phyloP scores from a whole-genome alignment of 805 yeast genomes.

The Kodamaea neixiangensis region DNA sequence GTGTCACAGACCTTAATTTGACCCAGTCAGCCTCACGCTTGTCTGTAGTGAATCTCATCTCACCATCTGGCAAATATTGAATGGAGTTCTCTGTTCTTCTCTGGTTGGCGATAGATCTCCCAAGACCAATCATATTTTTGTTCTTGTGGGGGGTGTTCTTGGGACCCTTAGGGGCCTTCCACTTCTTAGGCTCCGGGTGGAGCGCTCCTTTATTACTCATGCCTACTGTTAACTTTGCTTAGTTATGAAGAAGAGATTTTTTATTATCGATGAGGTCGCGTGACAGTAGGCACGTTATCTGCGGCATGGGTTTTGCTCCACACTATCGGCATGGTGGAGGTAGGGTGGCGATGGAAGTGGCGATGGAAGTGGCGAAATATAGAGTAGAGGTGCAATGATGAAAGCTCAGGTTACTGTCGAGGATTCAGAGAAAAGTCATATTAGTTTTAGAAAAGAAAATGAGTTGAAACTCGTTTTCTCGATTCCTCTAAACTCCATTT shows the following conservation, averaged over 20 bases:
- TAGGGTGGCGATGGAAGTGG: too few species aligned
- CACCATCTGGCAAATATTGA: constrained; percentile 79
- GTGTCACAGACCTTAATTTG: constrained; percentile 89
- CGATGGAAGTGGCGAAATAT: too few species aligned
- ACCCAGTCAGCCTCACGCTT: constrained; percentile 88
- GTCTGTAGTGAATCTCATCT: constrained; percentile 83
- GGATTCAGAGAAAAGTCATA: too few species aligned
- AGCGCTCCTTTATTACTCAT: constrained; percentile 39
- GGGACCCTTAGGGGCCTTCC: constrained; percentile 92
- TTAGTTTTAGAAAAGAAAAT: too few species aligned
- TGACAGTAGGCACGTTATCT: not conserved
- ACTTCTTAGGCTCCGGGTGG: constrained; percentile 59
- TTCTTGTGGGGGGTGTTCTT: constrained; percentile 84
- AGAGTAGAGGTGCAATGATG: too few species aligned
- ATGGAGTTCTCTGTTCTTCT: constrained; percentile 69
- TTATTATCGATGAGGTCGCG: constrained; percentile 4
- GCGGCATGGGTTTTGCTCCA: not conserved
- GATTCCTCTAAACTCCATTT: too few species aligned
- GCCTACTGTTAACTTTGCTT: constrained; percentile 1
- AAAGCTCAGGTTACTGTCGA: too few species aligned
- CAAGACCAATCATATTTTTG: constrained; percentile 82
- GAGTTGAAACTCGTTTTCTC: too few species aligned
- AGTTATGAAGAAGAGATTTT: constrained; percentile 8
- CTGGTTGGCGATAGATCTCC: constrained; percentile 77
- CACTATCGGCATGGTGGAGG: too few species aligned